Conservation (phyloP, 2,329 filamentous ascomycete genomes). For the Daldinia sp. region DNA sequence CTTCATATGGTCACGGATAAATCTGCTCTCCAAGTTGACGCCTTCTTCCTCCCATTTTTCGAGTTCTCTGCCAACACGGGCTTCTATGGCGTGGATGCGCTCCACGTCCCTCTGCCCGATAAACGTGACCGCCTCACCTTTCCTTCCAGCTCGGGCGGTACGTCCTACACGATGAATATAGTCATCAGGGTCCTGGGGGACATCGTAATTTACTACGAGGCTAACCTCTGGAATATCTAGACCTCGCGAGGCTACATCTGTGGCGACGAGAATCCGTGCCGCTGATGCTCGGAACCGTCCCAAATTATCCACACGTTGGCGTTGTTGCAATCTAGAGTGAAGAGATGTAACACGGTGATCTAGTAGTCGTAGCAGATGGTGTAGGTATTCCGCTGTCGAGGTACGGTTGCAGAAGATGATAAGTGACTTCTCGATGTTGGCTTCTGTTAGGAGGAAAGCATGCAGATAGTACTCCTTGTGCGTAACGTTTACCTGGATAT, state of each 20-base stretch:
- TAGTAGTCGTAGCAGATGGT: conserved; percentile 87
- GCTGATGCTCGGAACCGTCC: conserved; percentile 91
- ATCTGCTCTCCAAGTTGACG: conserved; percentile 92
- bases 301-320: conserved; percentile 86
- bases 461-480: conserved; percentile 97
- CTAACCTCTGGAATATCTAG: conserved; percentile 94
- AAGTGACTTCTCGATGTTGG: conserved; percentile 78
- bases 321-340: conserved; percentile 87
- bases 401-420: conserved; percentile 98
- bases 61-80: conserved; percentile 83
- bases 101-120: conserved; percentile 94
- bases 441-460: conserved; percentile 82
- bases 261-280: conserved; percentile 90
- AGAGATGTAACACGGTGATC: conserved; percentile 91
- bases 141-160: conserved; percentile 90
- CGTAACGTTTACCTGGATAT: conserved; percentile 88
- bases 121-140: conserved; percentile 85
- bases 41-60: conserved; percentile 88
- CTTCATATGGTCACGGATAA: conserved; percentile 87
- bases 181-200: conserved; percentile 95
- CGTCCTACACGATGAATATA: conserved; percentile 97
- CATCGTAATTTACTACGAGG: conserved; percentile 93
- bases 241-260: conserved; percentile 93
- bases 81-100: conserved; percentile 90
- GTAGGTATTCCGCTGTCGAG: conserved; percentile 86